A percentile compares a stretch with the other conserved stretches of the same genome.
These are phyloP conservation scores for Paecilomyces sp. DNA, from an alignment of 2,329 filamentous ascomycete genomes.

Conservation along the genomic window DNA sequence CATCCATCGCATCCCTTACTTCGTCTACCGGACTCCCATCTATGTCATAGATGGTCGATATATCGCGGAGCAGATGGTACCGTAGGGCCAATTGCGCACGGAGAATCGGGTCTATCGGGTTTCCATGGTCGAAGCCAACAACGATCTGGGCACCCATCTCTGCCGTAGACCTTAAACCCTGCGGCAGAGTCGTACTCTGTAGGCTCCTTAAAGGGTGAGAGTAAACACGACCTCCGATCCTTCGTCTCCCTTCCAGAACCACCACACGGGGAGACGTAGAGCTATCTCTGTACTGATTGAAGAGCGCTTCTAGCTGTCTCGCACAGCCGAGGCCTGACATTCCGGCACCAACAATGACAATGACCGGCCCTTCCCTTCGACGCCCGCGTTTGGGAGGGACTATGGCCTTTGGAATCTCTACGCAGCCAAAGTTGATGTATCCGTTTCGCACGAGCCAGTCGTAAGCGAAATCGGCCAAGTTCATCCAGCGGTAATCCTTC, in stretches of 20 bases:
- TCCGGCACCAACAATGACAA: constrained; percentile 87
- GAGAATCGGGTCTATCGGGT: constrained; percentile 85
- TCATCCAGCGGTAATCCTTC: constrained; percentile 80
- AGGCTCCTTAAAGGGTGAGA: constrained; percentile 65
- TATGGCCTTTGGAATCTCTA: constrained; percentile 55
- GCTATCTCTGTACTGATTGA: constrained; percentile 67
- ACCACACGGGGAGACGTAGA: constrained; percentile 65
- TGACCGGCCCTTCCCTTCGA: constrained; percentile 55
- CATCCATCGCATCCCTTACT: constrained; percentile 70
- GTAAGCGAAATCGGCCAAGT: constrained; percentile 79
- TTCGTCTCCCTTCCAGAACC: constrained; percentile 76
- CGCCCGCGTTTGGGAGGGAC: constrained; percentile 33
- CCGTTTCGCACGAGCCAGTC: constrained; percentile 87
- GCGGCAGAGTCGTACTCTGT: constrained; percentile 44
- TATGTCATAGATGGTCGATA: constrained; percentile 80
- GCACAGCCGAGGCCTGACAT: constrained; percentile 89
- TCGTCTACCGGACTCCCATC: constrained; percentile 61
- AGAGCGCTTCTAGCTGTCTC: constrained; percentile 80
- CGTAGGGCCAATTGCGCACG: constrained; percentile 81
- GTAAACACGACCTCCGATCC: constrained; percentile 88
- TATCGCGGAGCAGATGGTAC: constrained; percentile 72
- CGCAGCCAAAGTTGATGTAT: constrained; percentile 94
- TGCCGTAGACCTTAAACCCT: constrained; percentile 63
- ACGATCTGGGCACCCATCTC: constrained; percentile 99
- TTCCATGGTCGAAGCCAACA: constrained; percentile 91